Base-by-base conservation (phyloP, 352 stramenopile species). In the Phytophthora cactorum region DNA sequence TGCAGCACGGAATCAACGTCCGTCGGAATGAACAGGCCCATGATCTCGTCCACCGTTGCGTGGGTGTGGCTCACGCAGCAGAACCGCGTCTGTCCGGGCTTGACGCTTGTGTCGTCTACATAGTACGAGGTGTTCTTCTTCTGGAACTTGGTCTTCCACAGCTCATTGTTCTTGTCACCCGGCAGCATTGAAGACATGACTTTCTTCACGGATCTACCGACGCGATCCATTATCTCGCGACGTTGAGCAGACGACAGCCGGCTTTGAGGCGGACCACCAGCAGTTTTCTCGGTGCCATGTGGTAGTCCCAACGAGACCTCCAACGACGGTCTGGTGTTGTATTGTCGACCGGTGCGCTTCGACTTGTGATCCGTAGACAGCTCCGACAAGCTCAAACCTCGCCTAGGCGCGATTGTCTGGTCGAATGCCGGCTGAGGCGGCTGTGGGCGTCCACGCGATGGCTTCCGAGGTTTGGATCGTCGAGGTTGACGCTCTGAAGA, bases 21-120 rank as follows among this genome's bases (percentile, higher is more conserved):
- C 15, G 68, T 68, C 25, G 77, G 62, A 6, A 81, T 43, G 51
- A 83, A 88, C 2, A 85, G 74, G 47, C 65, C 28, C 68, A 88
- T 77, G 14, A 84, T 28, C 9, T 88, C 79, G 52, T 78, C 68
- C 28, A 75, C 62, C 5, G 55, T 50, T 1, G 79, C 77, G 39
- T 58, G 53, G 11, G 74, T 83, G 61, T 84, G 68, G 43, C 64
- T 74, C 36, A 84, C 74, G 53, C 76, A 85, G 59, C 76, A 83
- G 63, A 85, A 84, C 25, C 76, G 70, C 10, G 67, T 81, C 64
- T 87, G 76, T 1, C 68, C 74, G 4, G 66, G 52, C 28, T 52
- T 44, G 43, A 66, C 59, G 10, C 63, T 78, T 3, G 65, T 65
- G 39, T 83, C 59, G 63, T 87, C 79, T 5, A 82, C 61, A 54